These are phyloP conservation scores for Colletotrichum coccodes DNA, from an alignment of 2,329 filamentous ascomycete species.

Conservation along the genomic window DNA sequence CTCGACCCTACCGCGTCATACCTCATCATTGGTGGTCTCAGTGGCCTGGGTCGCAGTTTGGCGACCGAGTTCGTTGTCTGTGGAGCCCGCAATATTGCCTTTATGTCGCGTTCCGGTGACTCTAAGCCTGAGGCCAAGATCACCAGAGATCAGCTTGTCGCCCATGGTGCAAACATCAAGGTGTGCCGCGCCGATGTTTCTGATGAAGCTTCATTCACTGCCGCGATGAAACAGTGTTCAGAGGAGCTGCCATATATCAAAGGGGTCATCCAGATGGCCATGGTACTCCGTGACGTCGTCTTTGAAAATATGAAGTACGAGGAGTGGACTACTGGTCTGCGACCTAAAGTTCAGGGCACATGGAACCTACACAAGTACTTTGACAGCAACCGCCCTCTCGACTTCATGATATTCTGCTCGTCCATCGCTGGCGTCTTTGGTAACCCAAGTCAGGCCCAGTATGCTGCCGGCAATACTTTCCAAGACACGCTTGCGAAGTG, in stretches of 20 bases:
- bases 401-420: constrained; percentile 44
- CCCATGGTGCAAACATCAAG: constrained; percentile 13
- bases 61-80: constrained; percentile 37
- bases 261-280: constrained; percentile 33
- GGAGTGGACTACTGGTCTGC: constrained; percentile 36
- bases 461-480: constrained; percentile 52
- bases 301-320: constrained; percentile 41
- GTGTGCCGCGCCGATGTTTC: constrained; percentile 45
- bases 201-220: constrained; percentile 15
- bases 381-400: constrained; percentile 24
- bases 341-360: constrained; percentile 45
- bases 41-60: constrained; percentile 39
- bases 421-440: constrained; percentile 44
- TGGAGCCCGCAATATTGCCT: constrained; percentile 42
- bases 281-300: constrained; percentile 31
- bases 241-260: constrained; percentile 33
- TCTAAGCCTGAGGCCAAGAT: too few species aligned
- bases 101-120: constrained; percentile 40
- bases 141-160: too few species aligned
- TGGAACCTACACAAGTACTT: constrained; percentile 45
- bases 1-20: constrained; percentile 39
- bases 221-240: constrained; percentile 13
- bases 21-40: constrained; percentile 42
- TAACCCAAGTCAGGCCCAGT: constrained; percentile 48
- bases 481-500: constrained; percentile 50